Conservation (phyloP, 176 grass and related monocot species). For the Ensete ventricosum region DNA sequence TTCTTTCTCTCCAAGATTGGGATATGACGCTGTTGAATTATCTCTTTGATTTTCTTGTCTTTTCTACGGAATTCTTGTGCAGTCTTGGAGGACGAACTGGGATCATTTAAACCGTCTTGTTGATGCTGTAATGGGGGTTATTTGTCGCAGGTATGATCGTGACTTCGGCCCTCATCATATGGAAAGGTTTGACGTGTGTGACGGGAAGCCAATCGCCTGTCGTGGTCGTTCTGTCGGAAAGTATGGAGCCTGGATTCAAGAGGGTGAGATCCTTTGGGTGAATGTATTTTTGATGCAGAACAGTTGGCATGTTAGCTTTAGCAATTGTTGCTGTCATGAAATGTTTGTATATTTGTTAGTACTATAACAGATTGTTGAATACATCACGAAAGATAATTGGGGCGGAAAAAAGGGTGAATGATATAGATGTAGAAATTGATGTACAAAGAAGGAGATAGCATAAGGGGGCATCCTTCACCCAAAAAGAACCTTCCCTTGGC, state of each 20-base stretch:
- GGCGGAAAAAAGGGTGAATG: no score
- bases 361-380: no score
- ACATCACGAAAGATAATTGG: no score
- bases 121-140: not conserved
- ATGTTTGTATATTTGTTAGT: no score
- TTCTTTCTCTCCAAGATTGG: not conserved
- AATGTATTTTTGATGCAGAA: not conserved
- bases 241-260: conserved; percentile 14
- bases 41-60: not conserved
- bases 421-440: no score
- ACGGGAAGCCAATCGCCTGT: conserved; percentile 5
- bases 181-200: conserved; percentile 6
- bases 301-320: not conserved
- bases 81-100: not conserved
- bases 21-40: not conserved
- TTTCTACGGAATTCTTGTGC: not conserved
- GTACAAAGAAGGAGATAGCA: no score
- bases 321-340: no score
- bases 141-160: conserved; percentile 7
- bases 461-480: no score
- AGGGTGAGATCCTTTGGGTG: not conserved
- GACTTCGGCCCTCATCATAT: conserved; percentile 8
- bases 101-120: not conserved
- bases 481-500: no score
- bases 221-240: conserved; percentile 5